A percentile compares a stretch with the other conserved stretches of the same genome.
Evolutionary conservation across 495 filamentous ascomycete genomes (phyloP).

Genomic region (Podospora pseudopauciseta): DNA sequence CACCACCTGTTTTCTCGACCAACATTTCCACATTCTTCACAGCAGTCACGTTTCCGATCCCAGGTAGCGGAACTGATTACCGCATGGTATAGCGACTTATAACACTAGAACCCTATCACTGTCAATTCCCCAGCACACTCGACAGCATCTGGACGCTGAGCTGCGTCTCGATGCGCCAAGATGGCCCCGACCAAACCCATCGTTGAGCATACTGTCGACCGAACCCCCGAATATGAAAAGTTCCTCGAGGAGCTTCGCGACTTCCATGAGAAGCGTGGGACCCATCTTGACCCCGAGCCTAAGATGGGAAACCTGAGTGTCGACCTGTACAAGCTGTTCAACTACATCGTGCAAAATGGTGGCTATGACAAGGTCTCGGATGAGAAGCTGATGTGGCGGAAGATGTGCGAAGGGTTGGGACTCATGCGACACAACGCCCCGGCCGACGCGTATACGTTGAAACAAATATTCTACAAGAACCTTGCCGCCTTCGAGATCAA

Average conservation of each 20-base stretch:
- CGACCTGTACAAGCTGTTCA: conserved; percentile 68
- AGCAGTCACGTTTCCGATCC: not conserved
- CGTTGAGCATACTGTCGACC: conserved; percentile 41
- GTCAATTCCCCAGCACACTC: not conserved
- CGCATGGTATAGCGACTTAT: not conserved
- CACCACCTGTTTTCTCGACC: not conserved
- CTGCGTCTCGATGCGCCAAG: conserved; percentile 26
- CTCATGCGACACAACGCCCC: conserved; percentile 58
- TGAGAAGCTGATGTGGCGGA: conserved; percentile 75
- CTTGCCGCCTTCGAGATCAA: conserved; percentile 79
- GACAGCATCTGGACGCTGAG: conserved; percentile 16
- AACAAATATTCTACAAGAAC: conserved; percentile 79
- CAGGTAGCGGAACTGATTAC: not conserved
- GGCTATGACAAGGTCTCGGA: conserved; percentile 79
- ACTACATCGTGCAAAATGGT: conserved; percentile 62
- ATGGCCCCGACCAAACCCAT: conserved; percentile 38
- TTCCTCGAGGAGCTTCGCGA: conserved; percentile 63
- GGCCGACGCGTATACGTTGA: conserved; percentile 70
- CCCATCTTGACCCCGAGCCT: conserved; percentile 66
- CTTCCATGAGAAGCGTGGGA: conserved; percentile 71
- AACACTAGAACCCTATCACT: not conserved
- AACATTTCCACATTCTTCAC: not conserved
- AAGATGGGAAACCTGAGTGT: conserved; percentile 67
- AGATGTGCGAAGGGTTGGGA: conserved; percentile 63
- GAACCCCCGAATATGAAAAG: conserved; percentile 61